Percentiles rank a stretch among this genome's conserved stretches.
These are phyloP conservation scores for Mycosarcoma mackinlayi DNA, from an alignment of 1,284 basidiomycete genomes.

Conservation along the genomic window DNA sequence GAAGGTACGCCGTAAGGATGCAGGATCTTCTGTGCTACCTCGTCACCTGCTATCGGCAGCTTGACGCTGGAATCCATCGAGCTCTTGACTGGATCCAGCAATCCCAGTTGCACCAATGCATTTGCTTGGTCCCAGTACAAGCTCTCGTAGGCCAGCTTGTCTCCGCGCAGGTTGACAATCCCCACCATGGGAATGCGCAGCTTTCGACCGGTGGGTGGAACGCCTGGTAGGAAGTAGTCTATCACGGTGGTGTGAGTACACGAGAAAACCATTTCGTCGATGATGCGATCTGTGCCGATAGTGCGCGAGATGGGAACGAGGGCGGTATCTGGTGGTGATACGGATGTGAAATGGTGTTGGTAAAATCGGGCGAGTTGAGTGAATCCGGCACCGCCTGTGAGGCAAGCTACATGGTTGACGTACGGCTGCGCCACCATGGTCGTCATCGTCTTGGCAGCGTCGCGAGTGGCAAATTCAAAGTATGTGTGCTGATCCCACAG, in stretches of 20 bases:
- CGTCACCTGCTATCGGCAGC: constrained; percentile 28
- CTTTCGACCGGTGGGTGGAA: constrained; percentile 27
- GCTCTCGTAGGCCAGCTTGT: constrained; percentile 40
- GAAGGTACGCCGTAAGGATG: constrained; percentile 33
- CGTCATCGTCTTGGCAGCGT: constrained; percentile 34
- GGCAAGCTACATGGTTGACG: constrained; percentile 39
- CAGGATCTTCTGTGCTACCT: constrained; percentile 37
- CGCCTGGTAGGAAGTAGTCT: constrained; percentile 38
- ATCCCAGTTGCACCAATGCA: constrained; percentile 21
- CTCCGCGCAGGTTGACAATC: constrained; percentile 38
- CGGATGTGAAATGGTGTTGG: constrained; percentile 34
- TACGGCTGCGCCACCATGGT: constrained; percentile 41
- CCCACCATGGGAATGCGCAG: constrained; percentile 37
- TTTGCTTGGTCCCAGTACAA: constrained; percentile 45
- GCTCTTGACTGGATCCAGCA: constrained; percentile 22
- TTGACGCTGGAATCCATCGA: constrained; percentile 5
- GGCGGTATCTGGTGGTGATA: constrained; percentile 23
- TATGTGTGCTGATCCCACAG: constrained; percentile 43
- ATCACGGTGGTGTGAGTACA: constrained; percentile 39
- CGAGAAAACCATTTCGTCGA: constrained; percentile 40
- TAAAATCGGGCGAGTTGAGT: constrained; percentile 26
- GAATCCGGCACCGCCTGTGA: constrained; percentile 34
- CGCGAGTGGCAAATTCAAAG: constrained; percentile 33
- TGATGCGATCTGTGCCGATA: constrained; percentile 27
- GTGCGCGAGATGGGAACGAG: constrained; percentile 28